Percentiles rank a stretch among this genome's conserved stretches.
phyloP scores from a whole-genome alignment of 2,329 filamentous ascomycete genomes.

The Nothomitra cinnamomea region DNA sequence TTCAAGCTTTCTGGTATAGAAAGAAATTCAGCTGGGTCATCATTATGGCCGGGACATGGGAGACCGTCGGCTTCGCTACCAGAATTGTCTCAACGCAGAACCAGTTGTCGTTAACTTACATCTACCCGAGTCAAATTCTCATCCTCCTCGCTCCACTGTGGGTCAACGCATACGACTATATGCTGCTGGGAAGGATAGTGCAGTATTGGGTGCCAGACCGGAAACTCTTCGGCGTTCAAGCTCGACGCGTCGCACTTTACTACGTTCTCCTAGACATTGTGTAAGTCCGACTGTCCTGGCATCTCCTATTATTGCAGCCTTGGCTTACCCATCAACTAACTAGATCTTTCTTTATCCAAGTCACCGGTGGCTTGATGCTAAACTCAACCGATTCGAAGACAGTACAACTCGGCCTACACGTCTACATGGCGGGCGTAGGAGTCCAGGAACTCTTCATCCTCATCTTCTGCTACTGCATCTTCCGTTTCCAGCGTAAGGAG shows the following conservation, averaged over 20 bases:
- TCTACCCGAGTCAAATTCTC: slow-evolving; percentile 23
- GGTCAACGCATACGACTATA: slow-evolving; percentile 30
- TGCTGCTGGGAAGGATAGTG: slow-evolving; percentile 25
- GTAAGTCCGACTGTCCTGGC: too few relatives aligned
- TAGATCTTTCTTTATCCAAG: slow-evolving; percentile 1
- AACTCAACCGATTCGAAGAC: slow-evolving; percentile 12
- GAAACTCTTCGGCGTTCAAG: slow-evolving; percentile 21
- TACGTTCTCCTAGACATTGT: slow-evolving; percentile 29
- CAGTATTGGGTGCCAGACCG: slow-evolving; percentile 21
- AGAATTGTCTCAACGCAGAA: slow-evolving; percentile 25
- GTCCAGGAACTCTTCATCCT: slow-evolving; percentile 19
- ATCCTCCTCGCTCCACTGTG: slow-evolving; percentile 28
- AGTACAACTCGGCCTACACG: slow-evolving; percentile 23
- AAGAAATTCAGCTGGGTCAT: slow-evolving; percentile 28
- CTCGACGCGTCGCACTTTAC: slow-evolving; percentile 21
- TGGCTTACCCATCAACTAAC: too few relatives aligned
- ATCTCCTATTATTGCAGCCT: too few relatives aligned
- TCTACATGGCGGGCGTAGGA: slow-evolving; percentile 23
- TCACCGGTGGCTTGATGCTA: not conserved
- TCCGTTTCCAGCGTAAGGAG: slow-evolving; percentile 9
- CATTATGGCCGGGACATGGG: slow-evolving; percentile 27
- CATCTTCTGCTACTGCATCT: slow-evolving; percentile 11
- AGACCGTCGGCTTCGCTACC: slow-evolving; percentile 25
- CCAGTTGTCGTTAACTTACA: slow-evolving; percentile 19
- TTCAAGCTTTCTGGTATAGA: slow-evolving; percentile 20